A percentile compares a stretch with the other conserved stretches of the same genome.
phyloP scores from a whole-genome alignment of 108 stramenopile species.

The Cyclotella choctawhatcheeana region DNA sequence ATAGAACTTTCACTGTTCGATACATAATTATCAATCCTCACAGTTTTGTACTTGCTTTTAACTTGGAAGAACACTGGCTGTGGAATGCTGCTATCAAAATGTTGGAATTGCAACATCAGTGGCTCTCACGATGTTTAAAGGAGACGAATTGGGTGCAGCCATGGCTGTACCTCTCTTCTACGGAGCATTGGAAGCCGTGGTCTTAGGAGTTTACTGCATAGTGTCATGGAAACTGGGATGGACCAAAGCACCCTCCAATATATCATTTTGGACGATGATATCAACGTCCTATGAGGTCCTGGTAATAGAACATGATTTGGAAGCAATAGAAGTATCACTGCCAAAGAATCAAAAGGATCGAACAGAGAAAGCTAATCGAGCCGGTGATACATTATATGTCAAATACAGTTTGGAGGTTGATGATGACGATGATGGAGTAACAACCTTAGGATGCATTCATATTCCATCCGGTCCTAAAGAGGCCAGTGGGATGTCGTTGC shows the following conservation, averaged over 20 bases:
- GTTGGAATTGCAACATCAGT: conserved; percentile 87
- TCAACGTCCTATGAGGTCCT: conserved; percentile 50
- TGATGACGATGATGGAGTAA: conserved; percentile 32
- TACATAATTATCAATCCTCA: too few relatives aligned
- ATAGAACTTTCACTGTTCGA: too few relatives aligned
- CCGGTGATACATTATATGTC: conserved; percentile 42
- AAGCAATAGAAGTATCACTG: conserved; percentile 45
- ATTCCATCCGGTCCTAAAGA: conserved; percentile 43
- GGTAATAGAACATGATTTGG: conserved; percentile 46
- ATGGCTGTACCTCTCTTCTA: conserved; percentile 85
- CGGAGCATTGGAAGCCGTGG: conserved; percentile 68
- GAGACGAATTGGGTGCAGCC: conserved; percentile 63
- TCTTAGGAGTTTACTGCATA: conserved; percentile 76
- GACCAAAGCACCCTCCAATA: conserved; percentile 82
- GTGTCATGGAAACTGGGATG: conserved; percentile 75
- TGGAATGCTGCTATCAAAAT: conserved; percentile 91
- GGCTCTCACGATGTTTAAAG: conserved; percentile 81
- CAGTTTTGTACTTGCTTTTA: background rate
- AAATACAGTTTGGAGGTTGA: conserved; percentile 34
- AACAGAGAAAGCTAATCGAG: conserved; percentile 34
- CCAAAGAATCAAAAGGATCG: conserved; percentile 42
- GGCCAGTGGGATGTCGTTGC: conserved; percentile 35
- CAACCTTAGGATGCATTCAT: conserved; percentile 15
- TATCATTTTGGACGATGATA: conserved; percentile 50
- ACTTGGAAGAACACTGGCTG: conserved; percentile 57